Base-by-base conservation (phyloP, 2,329 filamentous ascomycete species). In the Alternaria brassicicola region DNA sequence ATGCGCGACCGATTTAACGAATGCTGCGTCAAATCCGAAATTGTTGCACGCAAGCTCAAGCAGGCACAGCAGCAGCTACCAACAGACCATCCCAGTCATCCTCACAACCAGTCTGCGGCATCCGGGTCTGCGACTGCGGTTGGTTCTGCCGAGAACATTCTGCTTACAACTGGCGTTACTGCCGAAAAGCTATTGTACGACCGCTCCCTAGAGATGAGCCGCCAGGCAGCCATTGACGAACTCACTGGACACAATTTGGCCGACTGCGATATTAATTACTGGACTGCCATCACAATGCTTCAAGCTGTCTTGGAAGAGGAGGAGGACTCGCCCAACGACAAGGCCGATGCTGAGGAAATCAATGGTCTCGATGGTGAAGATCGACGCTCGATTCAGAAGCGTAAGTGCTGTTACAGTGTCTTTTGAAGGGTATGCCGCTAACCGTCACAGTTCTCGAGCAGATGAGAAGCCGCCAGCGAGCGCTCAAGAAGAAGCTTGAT, bases 181-280 rank as follows among this genome's bases (percentile, higher is more conserved):
- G 95, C 95, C 0, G 95, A 98, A 80, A 97, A 93, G 78, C 83
- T 99, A 43, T 97, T 99, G 93, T 99, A 97, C 74, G 95, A 99
- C 68, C 91, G 95, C 45, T 95, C 95, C 0, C 82, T 98, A 21
- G 95, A 99, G 76, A 98, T 99, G 95, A 97, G 93, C 75, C 88
- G 93, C 51, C 88, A 91, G 4, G 94, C 95, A 7, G 95, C 95
- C 7, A 95, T 98, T 72, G 96, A 96, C 69, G 95, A 99, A 79
- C 90, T 99, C 48, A 92, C 95, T 2, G 93, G 94, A 56, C 91
- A 95, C 62, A 93, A 98, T 76, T 82, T 98, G 23, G 80, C 83
- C 0, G 92, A 93, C 15, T 98, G 94, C 73, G 93, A 98, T 73
- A 88, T 97, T 25, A 93, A 93, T 17, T 99, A 99, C 74, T 85